Base-by-base conservation (phyloP, 202 grass and related monocot species). In the Bolboschoenoplectus hybrid region DNA sequence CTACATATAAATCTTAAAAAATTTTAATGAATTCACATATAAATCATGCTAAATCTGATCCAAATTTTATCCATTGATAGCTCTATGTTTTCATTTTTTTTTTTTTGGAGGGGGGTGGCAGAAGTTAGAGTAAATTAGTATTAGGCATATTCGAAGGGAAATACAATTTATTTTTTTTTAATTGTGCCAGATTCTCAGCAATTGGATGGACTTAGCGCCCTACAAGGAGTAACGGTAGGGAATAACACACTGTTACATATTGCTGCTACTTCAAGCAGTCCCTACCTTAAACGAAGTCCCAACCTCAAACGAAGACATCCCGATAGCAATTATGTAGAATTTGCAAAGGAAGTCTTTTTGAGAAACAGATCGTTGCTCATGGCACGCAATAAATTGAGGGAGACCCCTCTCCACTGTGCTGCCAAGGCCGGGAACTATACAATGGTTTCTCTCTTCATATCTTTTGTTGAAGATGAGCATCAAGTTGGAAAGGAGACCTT, bases 381-480 rank as follows among this genome's bases (percentile, higher is more conserved):
- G 0, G 1, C 35, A 62, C 11, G 34, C 75, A 14, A 74, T 43
- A 38, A 39, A 9, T n/a, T 51, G 9, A 80, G 63, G n/a, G 87
- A 89, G 67, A 89, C 74, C 19, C 83, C 87, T 16, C 65, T 89
- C 67, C 87, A 89, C 43, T 75, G 87, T 85, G 87, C 87, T 5
- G 74, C 83, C 16, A 63, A 83, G 55, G 34, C 32, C 12, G 53
- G 81, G 39, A 85, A 87, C 62, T 20, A 9, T 35, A 7, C 8
- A 10, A 68, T 73, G 38, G 57, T 78, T 55, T 74, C 20, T 5
- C 17, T 4, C 11, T 69, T 89, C 7, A 63, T 87, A 44, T 13
- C 20, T 0, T 80, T 86, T 73, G 88, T 46, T 16, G 11, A 14
- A 6, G 53, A 4, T 40, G 76, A 60, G 10, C 41, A 8, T 11